A percentile compares a stretch with the other conserved stretches of the same genome.
Conservation (phyloP, 345 rosid species). For the Pistacia atlantica region DNA sequence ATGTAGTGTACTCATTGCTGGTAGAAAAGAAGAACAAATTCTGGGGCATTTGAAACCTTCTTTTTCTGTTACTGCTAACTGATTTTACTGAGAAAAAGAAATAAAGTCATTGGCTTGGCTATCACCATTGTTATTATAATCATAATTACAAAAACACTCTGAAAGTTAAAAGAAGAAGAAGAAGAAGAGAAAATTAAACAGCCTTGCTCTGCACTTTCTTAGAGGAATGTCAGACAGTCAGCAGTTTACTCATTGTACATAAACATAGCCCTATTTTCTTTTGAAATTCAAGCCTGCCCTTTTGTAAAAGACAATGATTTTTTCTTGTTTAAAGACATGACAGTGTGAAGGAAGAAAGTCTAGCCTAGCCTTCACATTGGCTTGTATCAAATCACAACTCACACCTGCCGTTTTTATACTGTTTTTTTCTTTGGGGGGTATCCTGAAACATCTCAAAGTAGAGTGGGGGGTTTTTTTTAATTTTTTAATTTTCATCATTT, state of each 20-base stretch:
- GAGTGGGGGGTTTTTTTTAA: too few relatives aligned
- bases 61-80: slow-evolving; percentile 20
- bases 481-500: too few relatives aligned
- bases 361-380: too few relatives aligned
- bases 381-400: too few relatives aligned
- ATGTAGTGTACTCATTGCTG: slow-evolving; percentile 18
- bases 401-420: too few relatives aligned
- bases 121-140: slow-evolving; percentile 7
- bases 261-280: neutral
- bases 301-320: neutral
- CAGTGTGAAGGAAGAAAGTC: neutral
- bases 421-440: too few relatives aligned
- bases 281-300: slow-evolving; percentile 1
- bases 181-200: neutral
- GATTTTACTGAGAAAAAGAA: slow-evolving; percentile 32
- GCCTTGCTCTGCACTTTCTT: slow-evolving; percentile 11
- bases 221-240: slow-evolving; percentile 12
- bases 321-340: neutral
- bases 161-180: neutral
- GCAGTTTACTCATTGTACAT: slow-evolving; percentile 5
- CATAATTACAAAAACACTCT: neutral
- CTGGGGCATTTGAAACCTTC: slow-evolving; percentile 21
- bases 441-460: too few relatives aligned
- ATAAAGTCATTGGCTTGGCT: slow-evolving; percentile 17
- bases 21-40: slow-evolving; percentile 9